Base-by-base conservation (phyloP, 1,139 yeast genomes). In the Sugiyamaella xylanicola region DNA sequence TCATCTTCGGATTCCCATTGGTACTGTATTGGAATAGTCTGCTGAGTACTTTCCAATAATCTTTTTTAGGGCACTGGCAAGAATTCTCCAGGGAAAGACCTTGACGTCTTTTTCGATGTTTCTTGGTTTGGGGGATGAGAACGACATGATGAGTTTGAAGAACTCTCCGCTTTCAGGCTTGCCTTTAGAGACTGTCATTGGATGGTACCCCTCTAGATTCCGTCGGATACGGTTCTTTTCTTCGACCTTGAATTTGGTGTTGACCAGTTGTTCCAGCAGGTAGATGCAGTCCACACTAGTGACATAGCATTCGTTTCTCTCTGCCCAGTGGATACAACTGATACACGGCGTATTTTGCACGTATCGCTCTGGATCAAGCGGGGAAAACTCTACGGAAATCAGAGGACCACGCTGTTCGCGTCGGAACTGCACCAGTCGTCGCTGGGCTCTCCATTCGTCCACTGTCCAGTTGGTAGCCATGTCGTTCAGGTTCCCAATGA, bases 41-140 rank as follows among this genome's bases (percentile, higher is more conserved):
- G 73, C 74, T 7, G 73, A 69, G 65, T 85, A 86, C 68, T 85
- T 85, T 46, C 84, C 75, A 49, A 84, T 75, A n/a, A 85, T 86
- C 64, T 83, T 85, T 42, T 74, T 72, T 52, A 85, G 68, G 0
- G 91, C 91, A 43, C 72, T 74, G 40, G 74, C 77, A 37, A 85
- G 71, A 54, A 78, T 77, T 20, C 71, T 64, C 91, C 91, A 85
- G 37, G 75, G 75, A 63, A 85, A 83, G 3, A 85, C 90, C 66
- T 85, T 85, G 59, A 85, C 81, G 65, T 85, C 88, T 66, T 86
- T 86, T 64, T 84, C 90, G 55, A 86, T 86, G 64, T 84, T 85
- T 43, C 91, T 72, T 2, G 91, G 91, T 61, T 85, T 76, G 1
- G 92, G 91, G 53, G 78, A 78, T 37, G 80, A 81, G 76, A 82